Evolutionary conservation across 345 rosid species (phyloP).

Genomic region (Gossypium thurberi): DNA sequence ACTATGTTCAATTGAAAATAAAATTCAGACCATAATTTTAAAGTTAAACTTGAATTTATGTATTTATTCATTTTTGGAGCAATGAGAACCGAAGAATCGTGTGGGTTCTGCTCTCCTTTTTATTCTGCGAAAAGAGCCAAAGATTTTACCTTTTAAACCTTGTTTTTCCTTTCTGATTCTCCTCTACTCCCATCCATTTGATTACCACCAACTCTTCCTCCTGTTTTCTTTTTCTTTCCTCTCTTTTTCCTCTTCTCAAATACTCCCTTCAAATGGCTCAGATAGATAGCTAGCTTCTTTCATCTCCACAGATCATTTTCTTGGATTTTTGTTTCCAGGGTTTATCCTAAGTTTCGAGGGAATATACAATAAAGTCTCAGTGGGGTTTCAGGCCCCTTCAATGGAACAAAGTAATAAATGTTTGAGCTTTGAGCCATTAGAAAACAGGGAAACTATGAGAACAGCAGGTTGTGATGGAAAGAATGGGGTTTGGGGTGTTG

Average conservation of each 20-base stretch:
- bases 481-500: slow-evolving; percentile 19
- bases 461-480: slow-evolving; percentile 12
- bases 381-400: slow-evolving; percentile 27
- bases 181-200: neutral
- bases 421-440: slow-evolving; percentile 15
- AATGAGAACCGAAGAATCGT: slow-evolving; percentile 13
- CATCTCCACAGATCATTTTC: neutral
- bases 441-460: slow-evolving; percentile 21
- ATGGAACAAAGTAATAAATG: slow-evolving; percentile 15
- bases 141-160: neutral
- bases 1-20: neutral
- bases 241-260: slow-evolving; percentile 7
- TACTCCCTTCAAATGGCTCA: neutral
- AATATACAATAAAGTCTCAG: slow-evolving; percentile 20
- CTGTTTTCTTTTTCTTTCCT: neutral
- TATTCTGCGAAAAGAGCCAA: neutral
- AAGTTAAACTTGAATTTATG: no score
- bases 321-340: neutral
- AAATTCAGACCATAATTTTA: no score
- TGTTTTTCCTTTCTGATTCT: neutral
- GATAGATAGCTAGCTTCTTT: neutral
- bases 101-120: slow-evolving; percentile 22
- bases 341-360: slow-evolving; percentile 20
- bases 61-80: neutral
- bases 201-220: neutral